Conservation (phyloP, 2,329 filamentous ascomycete species). For the Chaetomiaceae sp. region DNA sequence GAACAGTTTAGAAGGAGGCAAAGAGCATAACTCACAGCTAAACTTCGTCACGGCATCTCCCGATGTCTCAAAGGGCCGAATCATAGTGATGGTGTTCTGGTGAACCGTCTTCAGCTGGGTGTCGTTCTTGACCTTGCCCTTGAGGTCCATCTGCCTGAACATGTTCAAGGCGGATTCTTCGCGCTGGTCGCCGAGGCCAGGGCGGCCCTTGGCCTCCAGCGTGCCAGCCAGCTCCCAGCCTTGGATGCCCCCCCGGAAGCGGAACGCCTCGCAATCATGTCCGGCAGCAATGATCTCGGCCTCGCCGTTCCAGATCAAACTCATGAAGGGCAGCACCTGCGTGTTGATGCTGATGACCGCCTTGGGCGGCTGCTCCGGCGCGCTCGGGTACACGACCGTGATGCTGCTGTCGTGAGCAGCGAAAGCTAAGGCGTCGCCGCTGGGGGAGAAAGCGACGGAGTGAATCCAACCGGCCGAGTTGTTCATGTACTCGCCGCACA, state of each 20-base stretch:
- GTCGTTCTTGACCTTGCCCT: slow-evolving; percentile 86
- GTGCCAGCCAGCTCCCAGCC: slow-evolving; percentile 83
- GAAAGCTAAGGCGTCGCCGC: slow-evolving; percentile 88
- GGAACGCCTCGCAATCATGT: slow-evolving; percentile 84
- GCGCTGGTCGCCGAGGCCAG: slow-evolving; percentile 54
- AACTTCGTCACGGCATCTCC: slow-evolving; percentile 67
- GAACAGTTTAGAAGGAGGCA: slow-evolving; percentile 14
- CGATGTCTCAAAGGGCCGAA: slow-evolving; percentile 67
- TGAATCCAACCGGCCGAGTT: slow-evolving; percentile 97
- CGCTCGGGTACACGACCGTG: slow-evolving; percentile 91
- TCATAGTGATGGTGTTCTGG: slow-evolving; percentile 88
- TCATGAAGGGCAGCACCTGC: slow-evolving; percentile 86
- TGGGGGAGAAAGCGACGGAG: slow-evolving; percentile 85
- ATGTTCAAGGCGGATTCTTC: slow-evolving; percentile 96
- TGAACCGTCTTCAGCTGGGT: slow-evolving; percentile 93
- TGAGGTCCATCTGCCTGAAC: slow-evolving; percentile 98
- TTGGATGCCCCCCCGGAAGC: slow-evolving; percentile 68
- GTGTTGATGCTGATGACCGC: slow-evolving; percentile 89
- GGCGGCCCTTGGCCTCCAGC: slow-evolving; percentile 65
- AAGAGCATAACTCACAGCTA: slow-evolving; percentile 61
- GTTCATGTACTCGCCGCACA: slow-evolving; percentile 94
- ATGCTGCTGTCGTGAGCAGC: slow-evolving; percentile 93
- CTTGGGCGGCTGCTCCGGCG: slow-evolving; percentile 79
- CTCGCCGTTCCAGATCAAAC: slow-evolving; percentile 86
- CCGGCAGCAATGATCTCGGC: slow-evolving; percentile 92